phyloP scores from a whole-genome alignment of 2,329 filamentous ascomycete species.

The Ophiostoma sp. region DNA sequence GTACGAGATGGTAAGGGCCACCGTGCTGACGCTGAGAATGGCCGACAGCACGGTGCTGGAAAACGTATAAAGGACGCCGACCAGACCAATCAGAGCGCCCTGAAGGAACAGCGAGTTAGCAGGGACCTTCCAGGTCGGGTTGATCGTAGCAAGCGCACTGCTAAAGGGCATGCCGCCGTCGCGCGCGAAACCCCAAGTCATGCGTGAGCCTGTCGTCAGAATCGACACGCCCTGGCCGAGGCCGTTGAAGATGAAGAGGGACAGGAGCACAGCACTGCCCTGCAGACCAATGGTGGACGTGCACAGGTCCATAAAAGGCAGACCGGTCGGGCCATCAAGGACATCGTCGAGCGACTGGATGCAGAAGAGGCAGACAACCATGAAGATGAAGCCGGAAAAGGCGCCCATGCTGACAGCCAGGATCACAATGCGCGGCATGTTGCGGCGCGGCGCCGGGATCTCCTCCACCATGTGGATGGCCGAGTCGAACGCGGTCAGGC shows the following conservation, averaged over 20 bases:
- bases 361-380: slow-evolving; percentile 25
- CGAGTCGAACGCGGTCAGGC: slow-evolving; percentile 31
- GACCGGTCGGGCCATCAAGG: slow-evolving; percentile 36
- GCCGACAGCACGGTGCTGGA: slow-evolving; percentile 49
- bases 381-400: slow-evolving; percentile 33
- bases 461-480: slow-evolving; percentile 39
- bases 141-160: slow-evolving; percentile 37
- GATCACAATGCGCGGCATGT: slow-evolving; percentile 35
- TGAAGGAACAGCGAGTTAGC: slow-evolving; percentile 24
- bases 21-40: slow-evolving; percentile 52
- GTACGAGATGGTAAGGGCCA: slow-evolving; percentile 50
- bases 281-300: slow-evolving; percentile 39
- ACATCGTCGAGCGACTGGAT: slow-evolving; percentile 22
- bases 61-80: slow-evolving; percentile 44
- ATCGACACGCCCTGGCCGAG: slow-evolving; percentile 34
- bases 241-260: slow-evolving; percentile 44
- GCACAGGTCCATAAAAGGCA: slow-evolving; percentile 45
- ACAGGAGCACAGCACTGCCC: slow-evolving; percentile 35
- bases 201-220: slow-evolving; percentile 37
- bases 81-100: slow-evolving; percentile 22
- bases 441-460: slow-evolving; percentile 31
- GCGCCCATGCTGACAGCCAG: slow-evolving; percentile 35
- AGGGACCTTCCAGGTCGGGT: slow-evolving; percentile 40
- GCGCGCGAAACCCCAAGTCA: slow-evolving; percentile 44
- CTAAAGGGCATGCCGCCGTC: slow-evolving; percentile 42